phyloP scores from a whole-genome alignment of 2,329 filamentous ascomycete genomes.

The Nemania abortiva region DNA sequence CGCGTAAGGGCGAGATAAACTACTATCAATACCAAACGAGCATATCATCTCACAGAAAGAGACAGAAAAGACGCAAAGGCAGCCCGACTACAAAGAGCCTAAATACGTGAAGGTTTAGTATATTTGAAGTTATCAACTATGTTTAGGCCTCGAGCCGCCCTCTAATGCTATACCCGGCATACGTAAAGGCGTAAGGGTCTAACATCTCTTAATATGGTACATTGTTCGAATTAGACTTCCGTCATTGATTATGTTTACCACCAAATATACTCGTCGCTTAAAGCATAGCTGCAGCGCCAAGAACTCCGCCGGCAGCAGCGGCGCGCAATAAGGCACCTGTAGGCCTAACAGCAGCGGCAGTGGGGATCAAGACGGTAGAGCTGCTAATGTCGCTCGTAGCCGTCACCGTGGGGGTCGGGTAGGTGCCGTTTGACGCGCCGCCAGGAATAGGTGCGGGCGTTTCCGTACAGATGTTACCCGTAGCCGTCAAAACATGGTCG shows the following conservation, averaged over 20 bases:
- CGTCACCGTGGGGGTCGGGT: constrained; percentile 9
- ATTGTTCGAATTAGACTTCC: constrained; percentile 3
- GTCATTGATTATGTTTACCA: neutral
- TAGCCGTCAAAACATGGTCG: constrained; percentile 15
- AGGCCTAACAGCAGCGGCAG: neutral
- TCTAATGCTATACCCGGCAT: neutral
- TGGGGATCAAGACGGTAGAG: constrained; percentile 8
- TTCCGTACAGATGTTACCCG: constrained; percentile 24
- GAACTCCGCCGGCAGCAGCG: constrained; percentile 9
- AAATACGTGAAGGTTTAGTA: too few relatives aligned
- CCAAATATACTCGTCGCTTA: neutral
- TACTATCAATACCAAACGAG: too few relatives aligned
- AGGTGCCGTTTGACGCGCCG: neutral
- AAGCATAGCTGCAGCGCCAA: constrained; percentile 13
- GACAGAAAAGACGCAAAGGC: too few relatives aligned
- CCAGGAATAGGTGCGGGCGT: constrained; percentile 8
- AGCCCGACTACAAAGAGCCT: too few relatives aligned
- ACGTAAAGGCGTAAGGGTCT: too few relatives aligned
- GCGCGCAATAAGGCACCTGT: constrained; percentile 13
- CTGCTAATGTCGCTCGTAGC: neutral
- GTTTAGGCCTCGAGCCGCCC: too few relatives aligned
- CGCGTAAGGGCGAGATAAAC: too few relatives aligned
- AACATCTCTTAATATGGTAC: neutral
- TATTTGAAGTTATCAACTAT: too few relatives aligned
- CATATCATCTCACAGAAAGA: too few relatives aligned